A percentile compares a stretch with the other conserved stretches of the same genome.
Evolutionary conservation across 768 basidiomycete species (phyloP).

Genomic region (Trametes coccinea): DNA sequence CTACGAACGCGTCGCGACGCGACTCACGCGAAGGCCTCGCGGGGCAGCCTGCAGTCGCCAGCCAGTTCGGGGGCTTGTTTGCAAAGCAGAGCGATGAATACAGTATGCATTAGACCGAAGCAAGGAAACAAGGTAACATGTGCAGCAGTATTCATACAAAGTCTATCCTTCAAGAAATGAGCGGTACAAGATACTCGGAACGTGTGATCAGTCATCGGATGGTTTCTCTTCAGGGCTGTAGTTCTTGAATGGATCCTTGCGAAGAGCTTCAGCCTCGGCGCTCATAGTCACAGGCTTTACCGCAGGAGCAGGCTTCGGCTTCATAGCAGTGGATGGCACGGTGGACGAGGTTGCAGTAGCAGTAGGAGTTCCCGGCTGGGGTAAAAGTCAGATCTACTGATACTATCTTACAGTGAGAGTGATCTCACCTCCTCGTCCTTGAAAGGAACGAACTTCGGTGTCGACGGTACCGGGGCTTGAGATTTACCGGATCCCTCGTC

Average conservation of each 20-base stretch:
- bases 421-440: constrained; percentile 57
- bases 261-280: constrained; percentile 75
- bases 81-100: too few relatives aligned
- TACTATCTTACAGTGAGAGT: not conserved
- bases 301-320: constrained; percentile 47
- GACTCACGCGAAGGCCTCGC: not conserved
- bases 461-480: constrained; percentile 39
- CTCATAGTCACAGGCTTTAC: constrained; percentile 43
- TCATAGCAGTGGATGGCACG: constrained; percentile 65
- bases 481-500: not conserved
- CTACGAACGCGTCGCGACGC: constrained; percentile 13
- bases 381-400: not conserved
- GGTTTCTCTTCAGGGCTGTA: constrained; percentile 41
- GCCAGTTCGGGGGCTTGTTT: too few relatives aligned
- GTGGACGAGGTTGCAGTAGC: constrained; percentile 27
- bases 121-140: not conserved
- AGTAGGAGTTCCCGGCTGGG: constrained; percentile 31
- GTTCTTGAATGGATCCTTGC: constrained; percentile 81
- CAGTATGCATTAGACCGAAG: too few relatives aligned
- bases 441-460: constrained; percentile 69
- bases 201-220: constrained; percentile 9
- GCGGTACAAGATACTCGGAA: not conserved
- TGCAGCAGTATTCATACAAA: not conserved
- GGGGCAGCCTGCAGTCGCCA: too few relatives aligned
- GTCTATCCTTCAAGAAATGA: not conserved